Evolutionary conservation across 345 rosid species (phyloP).

Genomic region (Hibiscus mutabilis): DNA sequence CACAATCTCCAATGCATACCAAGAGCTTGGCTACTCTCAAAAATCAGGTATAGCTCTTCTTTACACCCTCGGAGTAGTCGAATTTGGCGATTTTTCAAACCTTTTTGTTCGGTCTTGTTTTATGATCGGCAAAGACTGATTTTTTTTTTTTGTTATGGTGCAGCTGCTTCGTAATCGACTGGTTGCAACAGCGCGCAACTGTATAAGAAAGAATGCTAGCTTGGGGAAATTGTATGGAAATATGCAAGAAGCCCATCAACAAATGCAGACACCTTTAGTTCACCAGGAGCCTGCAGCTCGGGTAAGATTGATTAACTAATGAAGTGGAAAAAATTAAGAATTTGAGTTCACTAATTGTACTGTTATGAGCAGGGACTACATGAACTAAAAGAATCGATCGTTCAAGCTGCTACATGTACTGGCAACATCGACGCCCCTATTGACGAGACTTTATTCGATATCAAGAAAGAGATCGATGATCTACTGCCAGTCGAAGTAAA

Average conservation of each 20-base stretch:
- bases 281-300: constrained; percentile 44
- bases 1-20: constrained; percentile 98
- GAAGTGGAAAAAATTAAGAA: no score
- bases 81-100: no score
- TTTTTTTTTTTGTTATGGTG: not conserved
- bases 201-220: constrained; percentile 43
- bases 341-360: not conserved
- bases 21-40: constrained; percentile 89
- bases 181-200: constrained; percentile 42
- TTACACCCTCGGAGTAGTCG: not conserved
- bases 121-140: not conserved
- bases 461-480: constrained; percentile 79
- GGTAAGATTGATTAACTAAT: constrained; percentile 21
- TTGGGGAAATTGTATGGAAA: constrained; percentile 48
- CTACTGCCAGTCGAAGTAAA: constrained; percentile 87
- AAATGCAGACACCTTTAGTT: constrained; percentile 63
- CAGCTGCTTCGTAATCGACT: constrained; percentile 64
- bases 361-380: constrained; percentile 55
- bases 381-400: constrained; percentile 69
- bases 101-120: no score
- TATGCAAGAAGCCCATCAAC: constrained; percentile 57
- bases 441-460: constrained; percentile 73
- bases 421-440: constrained; percentile 79
- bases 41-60: constrained; percentile 53
- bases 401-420: constrained; percentile 64